Conservation (phyloP, 495 filamentous ascomycete genomes). For the Aspergillus cavernicola region DNA sequence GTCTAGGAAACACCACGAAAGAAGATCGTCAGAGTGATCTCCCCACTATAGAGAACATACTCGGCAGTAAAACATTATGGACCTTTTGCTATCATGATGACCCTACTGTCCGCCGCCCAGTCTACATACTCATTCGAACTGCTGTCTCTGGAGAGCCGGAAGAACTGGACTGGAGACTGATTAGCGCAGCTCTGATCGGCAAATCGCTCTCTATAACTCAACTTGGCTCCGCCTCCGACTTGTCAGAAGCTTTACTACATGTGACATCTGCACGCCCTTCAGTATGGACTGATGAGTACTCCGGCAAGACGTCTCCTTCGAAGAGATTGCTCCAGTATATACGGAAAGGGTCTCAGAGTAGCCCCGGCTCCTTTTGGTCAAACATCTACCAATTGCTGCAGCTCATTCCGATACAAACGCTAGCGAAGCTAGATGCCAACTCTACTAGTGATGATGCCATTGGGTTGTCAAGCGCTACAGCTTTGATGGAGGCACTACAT, state of each 20-base stretch:
- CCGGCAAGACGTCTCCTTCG: conserved; percentile 60
- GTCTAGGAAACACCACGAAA: conserved; percentile 37
- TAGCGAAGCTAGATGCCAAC: conserved; percentile 48
- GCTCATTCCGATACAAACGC: conserved; percentile 51
- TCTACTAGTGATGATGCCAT: conserved; percentile 25
- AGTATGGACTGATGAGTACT: conserved; percentile 70
- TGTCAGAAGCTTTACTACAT: conserved; percentile 56
- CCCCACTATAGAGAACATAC: conserved; percentile 48
- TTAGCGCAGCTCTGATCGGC: conserved; percentile 64
- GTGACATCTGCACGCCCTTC: conserved; percentile 61
- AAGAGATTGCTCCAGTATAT: conserved; percentile 67
- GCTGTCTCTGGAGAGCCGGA: conserved; percentile 55
- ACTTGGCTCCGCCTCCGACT: conserved; percentile 65
- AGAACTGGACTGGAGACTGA: conserved; percentile 55
- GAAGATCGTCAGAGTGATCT: conserved; percentile 52
- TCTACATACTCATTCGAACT: conserved; percentile 63
- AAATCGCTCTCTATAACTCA: conserved; percentile 68
- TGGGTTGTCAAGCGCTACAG: conserved; percentile 23
- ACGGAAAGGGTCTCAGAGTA: conserved; percentile 77
- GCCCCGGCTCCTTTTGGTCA: conserved; percentile 66
- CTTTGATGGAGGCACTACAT: conserved; percentile 60
- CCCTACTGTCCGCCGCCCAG: conserved; percentile 62
- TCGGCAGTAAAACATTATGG: conserved; percentile 71
- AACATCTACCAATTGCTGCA: conserved; percentile 57
- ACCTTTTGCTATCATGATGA: conserved; percentile 64